Conservation (phyloP, 257 asterid genomes). For the Avicennia marina region DNA sequence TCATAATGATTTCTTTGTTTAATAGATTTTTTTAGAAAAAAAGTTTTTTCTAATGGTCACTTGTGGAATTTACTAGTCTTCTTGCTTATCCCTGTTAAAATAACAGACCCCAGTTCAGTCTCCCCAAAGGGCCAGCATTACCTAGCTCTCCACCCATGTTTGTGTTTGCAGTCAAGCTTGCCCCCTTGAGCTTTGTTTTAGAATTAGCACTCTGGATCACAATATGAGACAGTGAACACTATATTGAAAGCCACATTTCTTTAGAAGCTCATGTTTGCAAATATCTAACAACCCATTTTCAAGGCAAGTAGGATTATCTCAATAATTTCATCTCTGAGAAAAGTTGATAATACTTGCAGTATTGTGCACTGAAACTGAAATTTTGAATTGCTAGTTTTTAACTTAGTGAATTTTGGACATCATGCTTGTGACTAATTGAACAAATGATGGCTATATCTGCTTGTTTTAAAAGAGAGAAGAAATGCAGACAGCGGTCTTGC, state of each 20-base stretch:
- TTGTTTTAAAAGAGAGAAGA: neutral
- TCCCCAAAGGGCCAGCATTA: neutral
- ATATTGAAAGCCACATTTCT: neutral
- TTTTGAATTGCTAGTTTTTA: neutral
- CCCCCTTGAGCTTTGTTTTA: neutral
- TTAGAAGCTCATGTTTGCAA: neutral
- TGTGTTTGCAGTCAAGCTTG: neutral
- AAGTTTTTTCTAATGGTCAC: constrained; percentile 2
- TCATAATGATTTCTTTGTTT: neutral
- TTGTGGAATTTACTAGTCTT: neutral
- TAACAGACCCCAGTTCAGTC: neutral
- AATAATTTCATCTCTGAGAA: neutral
- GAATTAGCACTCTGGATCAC: neutral
- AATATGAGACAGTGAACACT: neutral
- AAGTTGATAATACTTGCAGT: neutral
- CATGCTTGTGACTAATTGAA: neutral
- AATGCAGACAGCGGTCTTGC: neutral
- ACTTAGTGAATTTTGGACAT: neutral
- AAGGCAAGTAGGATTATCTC: neutral
- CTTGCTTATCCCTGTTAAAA: constrained; percentile 4
- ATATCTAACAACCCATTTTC: neutral
- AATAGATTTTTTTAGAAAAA: neutral
- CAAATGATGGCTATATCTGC: neutral
- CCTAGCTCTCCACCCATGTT: neutral
- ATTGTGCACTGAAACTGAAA: neutral